phyloP scores from a whole-genome alignment of 345 rosid genomes.

The Brassica carinata region DNA sequence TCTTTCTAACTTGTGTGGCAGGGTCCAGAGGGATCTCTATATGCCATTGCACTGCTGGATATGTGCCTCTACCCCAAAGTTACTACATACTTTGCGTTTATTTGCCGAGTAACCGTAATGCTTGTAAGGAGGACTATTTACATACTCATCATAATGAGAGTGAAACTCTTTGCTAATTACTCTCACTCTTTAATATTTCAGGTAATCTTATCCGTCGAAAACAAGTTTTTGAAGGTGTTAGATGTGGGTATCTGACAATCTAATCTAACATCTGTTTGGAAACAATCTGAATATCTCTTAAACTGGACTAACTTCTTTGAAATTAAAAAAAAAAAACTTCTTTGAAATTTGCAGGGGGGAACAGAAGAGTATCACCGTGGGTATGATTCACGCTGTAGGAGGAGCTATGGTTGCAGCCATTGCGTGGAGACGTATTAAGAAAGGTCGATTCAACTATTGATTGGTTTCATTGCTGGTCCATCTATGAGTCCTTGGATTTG shows the following conservation, averaged over 20 bases:
- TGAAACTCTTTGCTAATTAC: neutral
- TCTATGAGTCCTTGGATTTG: neutral
- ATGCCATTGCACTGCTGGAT: constrained; percentile 72
- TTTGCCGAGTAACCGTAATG: constrained; percentile 72
- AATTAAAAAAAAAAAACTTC: no score
- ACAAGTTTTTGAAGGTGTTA: constrained; percentile 47
- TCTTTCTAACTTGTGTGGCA: constrained; percentile 28
- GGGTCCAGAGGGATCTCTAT: constrained; percentile 88
- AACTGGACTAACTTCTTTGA: constrained; percentile 15
- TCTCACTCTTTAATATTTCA: constrained; percentile 21
- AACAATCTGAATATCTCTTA: constrained; percentile 9
- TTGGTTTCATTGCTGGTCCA: neutral
- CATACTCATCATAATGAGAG: constrained; percentile 11
- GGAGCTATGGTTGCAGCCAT: constrained; percentile 87
- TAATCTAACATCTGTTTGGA: constrained; percentile 15
- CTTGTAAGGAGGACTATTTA: constrained; percentile 47
- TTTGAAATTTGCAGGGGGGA: constrained; percentile 46
- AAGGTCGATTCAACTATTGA: constrained; percentile 47
- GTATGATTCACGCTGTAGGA: constrained; percentile 62
- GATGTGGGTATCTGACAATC: constrained; percentile 48
- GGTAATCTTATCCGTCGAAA: constrained; percentile 58
- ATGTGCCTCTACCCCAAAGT: constrained; percentile 34
- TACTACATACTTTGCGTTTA: constrained; percentile 56
- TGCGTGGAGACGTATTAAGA: constrained; percentile 63
- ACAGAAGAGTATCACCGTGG: constrained; percentile 47